Evolutionary conservation across 441 rosid species (phyloP).

Genomic region (Bruguiera hainesii): DNA sequence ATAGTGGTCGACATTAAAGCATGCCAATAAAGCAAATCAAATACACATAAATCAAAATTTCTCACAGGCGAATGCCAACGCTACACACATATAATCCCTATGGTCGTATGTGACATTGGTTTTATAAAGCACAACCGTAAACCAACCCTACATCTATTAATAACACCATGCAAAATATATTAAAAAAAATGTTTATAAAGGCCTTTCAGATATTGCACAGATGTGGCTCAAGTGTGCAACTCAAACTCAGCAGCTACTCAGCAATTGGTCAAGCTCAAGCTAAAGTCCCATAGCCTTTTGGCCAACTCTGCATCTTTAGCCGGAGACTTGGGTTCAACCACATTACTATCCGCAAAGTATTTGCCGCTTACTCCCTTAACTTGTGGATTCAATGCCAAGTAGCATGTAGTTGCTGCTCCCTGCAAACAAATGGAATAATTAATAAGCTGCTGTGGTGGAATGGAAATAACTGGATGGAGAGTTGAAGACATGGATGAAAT

Average conservation of each 20-base stretch:
- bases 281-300: slow-evolving; percentile 20
- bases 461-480: background rate
- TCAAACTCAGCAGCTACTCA: background rate
- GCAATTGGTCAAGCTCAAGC: slow-evolving; percentile 10
- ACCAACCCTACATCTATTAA: too few relatives aligned
- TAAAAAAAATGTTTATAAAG: background rate
- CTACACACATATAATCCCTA: too few relatives aligned
- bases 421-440: slow-evolving; percentile 18
- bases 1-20: too few relatives aligned
- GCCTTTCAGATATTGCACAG: background rate
- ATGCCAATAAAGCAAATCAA: too few relatives aligned
- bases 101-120: too few relatives aligned
- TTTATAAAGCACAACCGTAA: too few relatives aligned
- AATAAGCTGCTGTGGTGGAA: background rate
- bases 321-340: slow-evolving; percentile 10
- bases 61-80: too few relatives aligned
- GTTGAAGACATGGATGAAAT: background rate
- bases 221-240: background rate
- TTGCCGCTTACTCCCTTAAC: slow-evolving; percentile 14
- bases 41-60: too few relatives aligned
- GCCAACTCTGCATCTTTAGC: slow-evolving; percentile 15
- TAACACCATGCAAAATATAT: too few relatives aligned
- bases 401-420: slow-evolving; percentile 32
- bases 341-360: slow-evolving; percentile 15
- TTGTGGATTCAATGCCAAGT: slow-evolving; percentile 17